Base-by-base conservation (phyloP, 768 basidiomycete genomes). In the Suillus bovinus region DNA sequence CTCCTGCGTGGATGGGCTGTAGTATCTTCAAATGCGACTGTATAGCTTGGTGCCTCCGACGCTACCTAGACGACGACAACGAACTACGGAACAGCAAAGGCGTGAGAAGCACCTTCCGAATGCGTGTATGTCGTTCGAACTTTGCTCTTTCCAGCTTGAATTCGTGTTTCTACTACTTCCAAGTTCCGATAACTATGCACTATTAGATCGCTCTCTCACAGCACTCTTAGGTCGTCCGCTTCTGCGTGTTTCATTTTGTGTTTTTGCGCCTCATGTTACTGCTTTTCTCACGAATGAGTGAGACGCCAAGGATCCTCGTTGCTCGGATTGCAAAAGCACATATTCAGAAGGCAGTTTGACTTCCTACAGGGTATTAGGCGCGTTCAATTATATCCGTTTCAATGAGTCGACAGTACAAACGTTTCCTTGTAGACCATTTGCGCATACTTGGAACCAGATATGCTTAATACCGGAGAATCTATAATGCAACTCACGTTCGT, bases 21-120 rank as follows among this genome's bases (percentile, higher is more conserved):
- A 55, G 77, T 81, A 68, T 88, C 87, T 70, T 94, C 91, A 44
- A 84, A 86, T 53, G 94, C 84, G 64, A 93, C 78, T 10, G 92
- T 94, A 72, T 93, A 91, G 72, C 90, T 93, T 70, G 85, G 77
- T 59, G 84, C n/a, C n/a, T n/a, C n/a, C n/a, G n/a, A n/a, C n/a
- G n/a, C n/a, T n/a, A n/a, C n/a, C n/a, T n/a, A n/a, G n/a, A n/a
- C n/a, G n/a, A n/a, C n/a, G n/a, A n/a, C n/a, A n/a, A n/a, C n/a
- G n/a, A n/a, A n/a, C n/a, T n/a, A n/a, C n/a, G n/a, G n/a, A n/a
- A n/a, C n/a, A n/a, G n/a, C n/a, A n/a, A n/a, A n/a, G n/a, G n/a
- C n/a, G n/a, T n/a, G n/a, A n/a, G n/a, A n/a, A n/a, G n/a, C n/a
- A n/a, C n/a, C n/a, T n/a, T n/a, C n/a, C n/a, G n/a, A n/a, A n/a